Evolutionary conservation across 306 rosid species (phyloP).

Genomic region (Dicorynia guianensis): DNA sequence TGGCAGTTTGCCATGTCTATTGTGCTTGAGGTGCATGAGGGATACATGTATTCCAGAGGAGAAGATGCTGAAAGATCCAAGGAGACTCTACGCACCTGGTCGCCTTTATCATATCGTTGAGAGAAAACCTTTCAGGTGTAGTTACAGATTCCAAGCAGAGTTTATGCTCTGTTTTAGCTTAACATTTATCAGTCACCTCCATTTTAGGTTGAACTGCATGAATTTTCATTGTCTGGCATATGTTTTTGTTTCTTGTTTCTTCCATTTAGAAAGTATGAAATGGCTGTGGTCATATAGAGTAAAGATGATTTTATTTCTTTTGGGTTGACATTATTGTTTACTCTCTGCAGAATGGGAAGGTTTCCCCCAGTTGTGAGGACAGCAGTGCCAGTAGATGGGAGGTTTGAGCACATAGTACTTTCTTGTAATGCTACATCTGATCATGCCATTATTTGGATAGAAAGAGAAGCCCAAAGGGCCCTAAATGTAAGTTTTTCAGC

Average conservation of each 20-base stretch:
- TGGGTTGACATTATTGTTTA: constrained; percentile 22
- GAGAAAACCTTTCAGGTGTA: constrained; percentile 87
- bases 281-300: not conserved
- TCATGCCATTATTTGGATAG: constrained; percentile 94
- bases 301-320: constrained; percentile 3
- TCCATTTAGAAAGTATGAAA: constrained; percentile 6
- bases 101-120: constrained; percentile 95
- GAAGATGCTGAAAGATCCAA: constrained; percentile 88
- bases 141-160: constrained; percentile 27
- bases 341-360: constrained; percentile 73
- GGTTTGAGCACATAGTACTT: constrained; percentile 93
- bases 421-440: constrained; percentile 95
- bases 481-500: constrained; percentile 67
- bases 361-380: constrained; percentile 89
- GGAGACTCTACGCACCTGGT: constrained; percentile 96
- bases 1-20: constrained; percentile 85
- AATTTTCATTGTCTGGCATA: not conserved
- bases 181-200: not conserved
- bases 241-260: constrained; percentile 21
- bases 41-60: constrained; percentile 90
- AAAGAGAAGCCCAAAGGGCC: constrained; percentile 85
- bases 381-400: constrained; percentile 94
- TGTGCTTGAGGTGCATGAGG: constrained; percentile 81
- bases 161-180: constrained; percentile 9
- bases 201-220: not conserved